Percentiles rank a stretch among this genome's conserved stretches.
Conservation (phyloP, 305 asterid species). For the Fraxinus velutina region DNA sequence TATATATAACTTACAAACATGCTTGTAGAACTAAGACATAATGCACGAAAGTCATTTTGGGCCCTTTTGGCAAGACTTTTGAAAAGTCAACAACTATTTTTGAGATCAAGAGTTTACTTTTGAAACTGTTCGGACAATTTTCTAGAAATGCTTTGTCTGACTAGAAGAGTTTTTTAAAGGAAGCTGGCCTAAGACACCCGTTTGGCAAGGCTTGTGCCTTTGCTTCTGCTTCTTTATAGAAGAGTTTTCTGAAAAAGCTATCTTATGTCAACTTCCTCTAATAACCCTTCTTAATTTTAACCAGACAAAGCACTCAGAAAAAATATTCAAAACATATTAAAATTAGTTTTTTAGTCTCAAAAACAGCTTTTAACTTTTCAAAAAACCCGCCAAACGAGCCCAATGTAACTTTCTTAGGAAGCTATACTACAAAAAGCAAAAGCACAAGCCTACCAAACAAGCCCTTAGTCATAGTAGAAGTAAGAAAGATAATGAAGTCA, state of each 20-base stretch:
- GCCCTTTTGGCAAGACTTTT: neutral
- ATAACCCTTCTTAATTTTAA: too few relatives aligned
- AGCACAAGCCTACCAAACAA: neutral
- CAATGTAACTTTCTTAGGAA: neutral
- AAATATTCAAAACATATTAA: neutral
- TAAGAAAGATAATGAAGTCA: neutral
- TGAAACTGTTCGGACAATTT: neutral
- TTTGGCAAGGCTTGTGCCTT: neutral
- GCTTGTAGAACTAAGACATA: neutral
- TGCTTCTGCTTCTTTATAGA: neutral
- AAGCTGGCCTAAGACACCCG: neutral
- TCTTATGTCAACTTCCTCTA: too few relatives aligned
- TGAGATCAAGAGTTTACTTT: neutral
- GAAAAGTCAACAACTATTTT: neutral
- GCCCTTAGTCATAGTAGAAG: neutral
- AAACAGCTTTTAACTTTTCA: neutral
- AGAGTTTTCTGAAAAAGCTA: neutral
- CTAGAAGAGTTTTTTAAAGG: neutral
- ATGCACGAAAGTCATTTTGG: neutral
- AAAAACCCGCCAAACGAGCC: neutral
- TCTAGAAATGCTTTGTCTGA: too few relatives aligned
- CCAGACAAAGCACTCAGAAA: neutral
- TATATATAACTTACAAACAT: too few relatives aligned
- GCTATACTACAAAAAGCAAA: neutral
- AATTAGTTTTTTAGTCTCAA: neutral